Evolutionary conservation across 495 filamentous ascomycete genomes (phyloP).

Genomic region (Aspergillus ellipticus): DNA sequence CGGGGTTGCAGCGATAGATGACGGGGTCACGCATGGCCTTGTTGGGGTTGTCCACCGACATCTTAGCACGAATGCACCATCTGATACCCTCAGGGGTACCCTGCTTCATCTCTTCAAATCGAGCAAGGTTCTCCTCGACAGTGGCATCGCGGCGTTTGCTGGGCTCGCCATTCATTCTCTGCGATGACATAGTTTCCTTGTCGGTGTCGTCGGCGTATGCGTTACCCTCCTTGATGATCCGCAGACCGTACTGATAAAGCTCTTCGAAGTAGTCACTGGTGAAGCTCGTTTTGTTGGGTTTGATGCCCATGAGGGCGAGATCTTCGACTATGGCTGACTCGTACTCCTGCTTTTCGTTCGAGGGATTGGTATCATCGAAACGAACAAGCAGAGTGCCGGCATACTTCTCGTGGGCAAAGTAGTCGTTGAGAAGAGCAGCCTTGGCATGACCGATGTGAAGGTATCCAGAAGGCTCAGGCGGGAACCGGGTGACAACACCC

Average conservation of each 20-base stretch:
- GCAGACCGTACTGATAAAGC: constrained; percentile 72
- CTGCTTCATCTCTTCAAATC: constrained; percentile 86
- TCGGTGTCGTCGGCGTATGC: constrained; percentile 90
- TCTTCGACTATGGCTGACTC: constrained; percentile 86
- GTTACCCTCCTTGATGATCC: constrained; percentile 76
- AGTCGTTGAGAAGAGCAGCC: constrained; percentile 87
- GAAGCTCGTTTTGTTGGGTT: constrained; percentile 71
- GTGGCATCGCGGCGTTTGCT: constrained; percentile 71
- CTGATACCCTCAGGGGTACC: constrained; percentile 69
- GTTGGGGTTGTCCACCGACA: constrained; percentile 77
- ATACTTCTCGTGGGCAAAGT: constrained; percentile 88
- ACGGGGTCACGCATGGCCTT: constrained; percentile 88
- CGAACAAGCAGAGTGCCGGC: constrained; percentile 77
- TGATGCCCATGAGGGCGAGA: constrained; percentile 79
- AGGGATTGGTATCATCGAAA: constrained; percentile 92
- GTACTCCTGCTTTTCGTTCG: constrained; percentile 90
- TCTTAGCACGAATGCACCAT: constrained; percentile 88
- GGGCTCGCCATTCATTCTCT: constrained; percentile 72
- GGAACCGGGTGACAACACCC: constrained; percentile 90
- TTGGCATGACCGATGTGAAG: constrained; percentile 94
- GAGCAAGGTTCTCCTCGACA: constrained; percentile 75
- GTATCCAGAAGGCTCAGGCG: constrained; percentile 94
- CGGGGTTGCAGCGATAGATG: constrained; percentile 81
- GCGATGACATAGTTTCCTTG: constrained; percentile 76
- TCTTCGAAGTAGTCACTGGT: constrained; percentile 91